Evolutionary conservation across 2,329 filamentous ascomycete genomes (phyloP).

Genomic region (Monosporascus sp.): DNA sequence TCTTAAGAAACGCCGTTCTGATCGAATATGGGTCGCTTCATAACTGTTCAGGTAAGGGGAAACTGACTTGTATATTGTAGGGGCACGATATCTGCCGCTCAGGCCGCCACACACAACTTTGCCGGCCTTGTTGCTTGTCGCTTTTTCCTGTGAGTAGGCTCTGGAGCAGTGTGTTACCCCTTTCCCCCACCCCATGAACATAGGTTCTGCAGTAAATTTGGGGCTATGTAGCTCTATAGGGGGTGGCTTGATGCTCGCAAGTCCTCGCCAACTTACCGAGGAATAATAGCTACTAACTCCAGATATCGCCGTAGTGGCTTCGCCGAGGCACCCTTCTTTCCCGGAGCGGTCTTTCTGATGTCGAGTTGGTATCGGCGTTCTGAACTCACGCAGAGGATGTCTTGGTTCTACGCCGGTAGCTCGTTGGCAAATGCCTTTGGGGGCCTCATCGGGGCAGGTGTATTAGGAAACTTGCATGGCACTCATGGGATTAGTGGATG

Average conservation of each 20-base stretch:
- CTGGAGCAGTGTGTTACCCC: too few species aligned
- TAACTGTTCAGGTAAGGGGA: too few species aligned
- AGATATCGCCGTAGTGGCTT: not conserved
- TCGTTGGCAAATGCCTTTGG: constrained; percentile 46
- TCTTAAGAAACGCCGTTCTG: too few species aligned
- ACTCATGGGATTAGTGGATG: constrained; percentile 33
- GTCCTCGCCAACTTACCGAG: too few species aligned
- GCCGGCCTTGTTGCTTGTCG: constrained; percentile 37
- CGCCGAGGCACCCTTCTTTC: constrained; percentile 46
- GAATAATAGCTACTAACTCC: too few species aligned
- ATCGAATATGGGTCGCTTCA: too few species aligned
- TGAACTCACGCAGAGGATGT: constrained; percentile 39
- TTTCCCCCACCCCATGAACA: too few species aligned
- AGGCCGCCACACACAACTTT: constrained; percentile 39
- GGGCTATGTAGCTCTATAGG: too few species aligned
- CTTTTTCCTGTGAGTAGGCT: constrained; percentile 29
- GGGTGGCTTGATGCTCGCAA: not conserved
- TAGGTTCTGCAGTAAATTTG: not conserved
- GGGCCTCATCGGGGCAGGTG: constrained; percentile 43
- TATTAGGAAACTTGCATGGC: constrained; percentile 36
- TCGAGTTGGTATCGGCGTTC: constrained; percentile 38
- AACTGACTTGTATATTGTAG: not conserved
- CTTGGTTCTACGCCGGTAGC: constrained; percentile 41
- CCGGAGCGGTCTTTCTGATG: constrained; percentile 42
- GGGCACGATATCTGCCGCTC: constrained; percentile 34